Evolutionary conservation across 768 basidiomycete species (phyloP), one percentile per base, ranked within the genome.

Genomic region (Pisolithus orientalis): DNA sequence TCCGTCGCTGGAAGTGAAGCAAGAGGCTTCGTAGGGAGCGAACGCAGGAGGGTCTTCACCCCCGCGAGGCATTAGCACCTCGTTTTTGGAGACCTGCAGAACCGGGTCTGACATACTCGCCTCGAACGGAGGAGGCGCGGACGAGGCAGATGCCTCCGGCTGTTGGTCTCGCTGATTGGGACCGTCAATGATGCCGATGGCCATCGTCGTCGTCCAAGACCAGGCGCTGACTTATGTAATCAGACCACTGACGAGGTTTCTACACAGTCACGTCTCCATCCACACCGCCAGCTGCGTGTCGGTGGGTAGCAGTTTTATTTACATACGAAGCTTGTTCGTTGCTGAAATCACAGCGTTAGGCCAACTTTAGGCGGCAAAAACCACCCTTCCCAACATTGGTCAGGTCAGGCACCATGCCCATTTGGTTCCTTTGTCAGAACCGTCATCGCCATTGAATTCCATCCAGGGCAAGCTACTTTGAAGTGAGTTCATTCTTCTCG

Each of bases 1-100:
- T 2, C 80, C 82, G 39, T 69, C 52, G 32, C 65, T 65, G 1
- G 70, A 70, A 24, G 75, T 66, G 56, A 80, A 82, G 66, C 72
- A 82, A 53, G 84, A 76, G 17, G 87, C 84, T 13, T 80, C 67
- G 61, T 88, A 88, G 0, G 75, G 77, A 2, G 80, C 62, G 57
- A 87, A 89, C 2, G 66, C 67, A 4, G 86, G 86, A 1, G 86
- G 87, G 16, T 76, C 72, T n/a, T 72, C 75, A 17, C 72, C 72
- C 17, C 66, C 70, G 16, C 57, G 59, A 9, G 64, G 59, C 32
- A 61, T 59, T 40, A 53, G 51, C 13, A 57, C 54, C 44, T 59
- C 61, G 43, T 50, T 48, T 11, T 59, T 56, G 9, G 62, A 53
- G 39, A 72, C 58, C 17, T 64, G 54, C 37, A 62, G 49, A 32